These are phyloP conservation scores for Paraphoma chrysanthemicola DNA, from an alignment of 2,329 filamentous ascomycete genomes.

Conservation along the genomic window DNA sequence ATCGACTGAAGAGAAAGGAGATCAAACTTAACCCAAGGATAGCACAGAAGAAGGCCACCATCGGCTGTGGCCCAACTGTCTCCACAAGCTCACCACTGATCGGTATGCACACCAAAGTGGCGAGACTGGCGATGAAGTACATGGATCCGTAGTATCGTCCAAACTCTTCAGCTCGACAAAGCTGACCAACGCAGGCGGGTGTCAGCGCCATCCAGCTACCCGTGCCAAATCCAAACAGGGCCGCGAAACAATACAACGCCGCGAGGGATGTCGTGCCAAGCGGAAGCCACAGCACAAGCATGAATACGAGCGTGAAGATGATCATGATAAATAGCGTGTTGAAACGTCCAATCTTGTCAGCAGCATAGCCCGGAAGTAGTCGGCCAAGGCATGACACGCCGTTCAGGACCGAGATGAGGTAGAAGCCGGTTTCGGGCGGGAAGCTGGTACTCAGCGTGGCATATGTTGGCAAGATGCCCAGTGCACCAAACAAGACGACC, in stretches of 20 bases:
- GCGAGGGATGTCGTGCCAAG: slow-evolving; percentile 38
- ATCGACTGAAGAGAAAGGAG: slow-evolving; percentile 41
- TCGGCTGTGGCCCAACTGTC: slow-evolving; percentile 37
- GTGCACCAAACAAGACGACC: slow-evolving; percentile 49
- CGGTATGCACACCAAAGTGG: slow-evolving; percentile 44
- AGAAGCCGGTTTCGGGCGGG: slow-evolving; percentile 41
- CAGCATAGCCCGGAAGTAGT: slow-evolving; percentile 48
- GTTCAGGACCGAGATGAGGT: slow-evolving; percentile 50
- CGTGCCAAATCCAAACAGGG: slow-evolving; percentile 57
- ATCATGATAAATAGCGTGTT: slow-evolving; percentile 50
- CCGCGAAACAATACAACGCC: slow-evolving; percentile 49
- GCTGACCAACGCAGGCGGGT: slow-evolving; percentile 56
- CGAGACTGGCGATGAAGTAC: slow-evolving; percentile 47
- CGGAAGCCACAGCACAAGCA: slow-evolving; percentile 46
- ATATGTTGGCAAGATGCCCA: slow-evolving; percentile 52
- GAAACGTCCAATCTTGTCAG: slow-evolving; percentile 51
- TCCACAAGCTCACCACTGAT: slow-evolving; percentile 46
- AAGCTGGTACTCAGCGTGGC: slow-evolving; percentile 47
- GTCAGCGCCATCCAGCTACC: slow-evolving; percentile 55
- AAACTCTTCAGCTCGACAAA: slow-evolving; percentile 56
- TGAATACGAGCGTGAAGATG: slow-evolving; percentile 43
- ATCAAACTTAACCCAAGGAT: slow-evolving; percentile 40
- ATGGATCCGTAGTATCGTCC: slow-evolving; percentile 61
- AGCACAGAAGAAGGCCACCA: slow-evolving; percentile 45
- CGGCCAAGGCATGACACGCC: slow-evolving; percentile 51